A percentile compares a stretch with the other conserved stretches of the same genome.
Evolutionary conservation across 768 basidiomycete genomes (phyloP).

Genomic region (Epithele typhae): DNA sequence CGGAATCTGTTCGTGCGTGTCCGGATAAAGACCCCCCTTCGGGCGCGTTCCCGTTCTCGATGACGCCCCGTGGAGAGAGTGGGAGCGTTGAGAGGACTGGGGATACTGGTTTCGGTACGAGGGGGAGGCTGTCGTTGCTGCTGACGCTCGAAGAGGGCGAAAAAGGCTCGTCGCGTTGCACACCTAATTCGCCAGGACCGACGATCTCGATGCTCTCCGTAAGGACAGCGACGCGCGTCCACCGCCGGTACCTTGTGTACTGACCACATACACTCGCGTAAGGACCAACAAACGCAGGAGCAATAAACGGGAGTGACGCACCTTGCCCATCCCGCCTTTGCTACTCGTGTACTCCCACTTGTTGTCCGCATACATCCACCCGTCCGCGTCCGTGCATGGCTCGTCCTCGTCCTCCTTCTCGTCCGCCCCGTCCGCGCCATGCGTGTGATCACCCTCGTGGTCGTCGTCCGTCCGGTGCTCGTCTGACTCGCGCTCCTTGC

Average conservation of each 20-base stretch:
- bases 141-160: background rate
- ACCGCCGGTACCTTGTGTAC: conserved; percentile 83
- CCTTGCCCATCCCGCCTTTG: conserved; percentile 86
- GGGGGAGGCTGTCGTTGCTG: background rate
- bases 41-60: background rate
- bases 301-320: conserved; percentile 21
- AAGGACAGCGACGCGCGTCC: conserved; percentile 81
- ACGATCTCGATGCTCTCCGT: conserved; percentile 66
- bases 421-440: background rate
- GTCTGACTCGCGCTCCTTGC: conserved; percentile 29
- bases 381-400: conserved; percentile 71
- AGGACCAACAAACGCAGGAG: background rate
- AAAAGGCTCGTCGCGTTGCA: conserved; percentile 15
- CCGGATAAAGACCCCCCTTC: too few species aligned
- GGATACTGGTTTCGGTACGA: background rate
- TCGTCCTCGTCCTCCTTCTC: conserved; percentile 43
- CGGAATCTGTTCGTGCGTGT: background rate
- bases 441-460: background rate
- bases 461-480: conserved; percentile 10
- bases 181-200: conserved; percentile 26
- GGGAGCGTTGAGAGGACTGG: background rate
- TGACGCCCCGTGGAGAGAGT: background rate
- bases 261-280: conserved; percentile 22
- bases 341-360: conserved; percentile 82
- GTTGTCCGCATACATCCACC: conserved; percentile 94